Evolutionary conservation across 2,329 filamentous ascomycete genomes (phyloP), one percentile per base, ranked within the genome.

Genomic region (Phaeoacremonium minimum): DNA sequence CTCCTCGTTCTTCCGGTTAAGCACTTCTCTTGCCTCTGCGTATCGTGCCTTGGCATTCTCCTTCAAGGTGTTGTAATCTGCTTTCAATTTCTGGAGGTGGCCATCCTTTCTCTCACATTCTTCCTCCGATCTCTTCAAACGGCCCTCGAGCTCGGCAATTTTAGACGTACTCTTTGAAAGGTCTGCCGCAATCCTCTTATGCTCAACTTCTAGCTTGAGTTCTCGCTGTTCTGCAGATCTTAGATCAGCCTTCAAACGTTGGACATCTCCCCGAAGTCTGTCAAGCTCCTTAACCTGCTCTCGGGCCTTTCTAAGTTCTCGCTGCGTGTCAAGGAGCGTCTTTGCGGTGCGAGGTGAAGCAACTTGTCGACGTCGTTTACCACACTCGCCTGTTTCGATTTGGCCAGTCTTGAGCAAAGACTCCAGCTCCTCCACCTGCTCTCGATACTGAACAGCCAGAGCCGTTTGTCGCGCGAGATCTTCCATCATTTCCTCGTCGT

Each of bases 381-480:
- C 47, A 12, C 54, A 55, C 9, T 49, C 46, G 26, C 53, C 32
- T 17, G 41, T 14, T 26, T 59, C 63, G 26, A 46, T 53, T 40
- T 58, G 48, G 15, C 61, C 46, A 3, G 66, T 65, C 40, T 65
- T 71, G 13, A 73, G 59, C 45, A 71, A 57, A 4, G 59, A 57
- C 40, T 80, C 75, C 36, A 83, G 62, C 43, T 81, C 74, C 41
- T 77, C 71, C 7, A 82, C 75, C 36, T 75, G 75, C 18, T 67
- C 64, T 43, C 72, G 71, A 55, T 83, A 82, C 44, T 80, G 71
- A 1, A 69, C 57, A 12, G 73, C 73, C 11, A 80, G 60, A 3
- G 71, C 66, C 2, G 75, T 80, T 51, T 82, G 77, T 38, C 72
- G 69, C 11, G 67, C 66, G 20, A 83, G 63, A 35, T 80, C 75